Base-by-base conservation (phyloP, 495 filamentous ascomycete genomes). In the Penicillium malachiteum region DNA sequence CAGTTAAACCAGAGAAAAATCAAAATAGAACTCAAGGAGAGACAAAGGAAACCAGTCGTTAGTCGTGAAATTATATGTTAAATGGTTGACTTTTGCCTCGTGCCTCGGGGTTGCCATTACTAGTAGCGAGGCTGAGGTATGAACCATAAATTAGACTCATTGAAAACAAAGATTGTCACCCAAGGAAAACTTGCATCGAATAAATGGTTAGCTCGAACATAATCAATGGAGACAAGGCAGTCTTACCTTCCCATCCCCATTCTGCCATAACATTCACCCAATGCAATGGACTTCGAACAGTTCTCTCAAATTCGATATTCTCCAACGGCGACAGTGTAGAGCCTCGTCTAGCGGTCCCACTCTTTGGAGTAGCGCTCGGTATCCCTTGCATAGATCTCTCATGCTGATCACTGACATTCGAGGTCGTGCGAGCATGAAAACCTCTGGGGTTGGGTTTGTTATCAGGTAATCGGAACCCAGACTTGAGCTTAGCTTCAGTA, bases 211-310 rank as follows among this genome's bases (percentile, higher is more conserved):
- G 40, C 9, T 8, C 14, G 1, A 21, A 2, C 17, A 16, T 51
- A n/a, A 5, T 31, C 2, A 18, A 43, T 34, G 9, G 1, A 33
- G n/a, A 13, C 8, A 9, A 17, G 3, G 31, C 14, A 32, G 56
- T 37, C 78, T 71, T 73, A 89, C 87, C 84, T 80, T 91, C 88
- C 88, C 88, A 92, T 13, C 79, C 74, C 84, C 84, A 89, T 54
- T 90, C 87, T 55, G 83, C 82, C 88, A 92, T 92, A 43, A 92
- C 86, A 52, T 86, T 85, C 11, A 87, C 78, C 88, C 88, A 92
- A 68, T 92, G 88, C 57, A 87, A 71, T 35, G 75, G 72, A 11
- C 89, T 87, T 50, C 82, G 77, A 13, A 91, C 84, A 13, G 86
- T 89, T 64, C 82, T 75, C 47, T 87, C 84, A 55, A 75, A 76